Evolutionary conservation across 73 alveolate genomes (phyloP).

Genomic region (Paramecium primaurelia): DNA sequence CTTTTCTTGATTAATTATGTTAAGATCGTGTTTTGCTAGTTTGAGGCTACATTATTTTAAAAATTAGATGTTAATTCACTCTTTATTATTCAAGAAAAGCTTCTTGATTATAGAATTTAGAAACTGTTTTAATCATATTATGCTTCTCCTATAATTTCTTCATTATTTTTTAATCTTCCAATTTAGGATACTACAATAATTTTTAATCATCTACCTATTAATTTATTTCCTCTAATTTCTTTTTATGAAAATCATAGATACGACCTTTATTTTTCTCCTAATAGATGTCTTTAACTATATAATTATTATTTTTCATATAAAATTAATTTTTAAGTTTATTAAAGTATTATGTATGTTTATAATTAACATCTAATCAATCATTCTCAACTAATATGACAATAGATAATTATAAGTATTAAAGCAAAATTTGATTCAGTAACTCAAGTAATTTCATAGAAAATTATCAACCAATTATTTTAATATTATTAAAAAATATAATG

Average conservation of each 20-base stretch:
- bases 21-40: neutral
- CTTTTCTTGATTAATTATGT: neutral
- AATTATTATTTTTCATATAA: neutral
- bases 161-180: slow-evolving; percentile 9
- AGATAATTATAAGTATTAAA: neutral
- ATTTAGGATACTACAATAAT: neutral
- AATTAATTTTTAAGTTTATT: neutral
- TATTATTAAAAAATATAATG: neutral
- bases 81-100: neutral
- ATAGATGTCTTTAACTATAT: neutral
- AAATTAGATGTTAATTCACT: neutral
- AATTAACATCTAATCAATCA: neutral
- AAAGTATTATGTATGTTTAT: neutral
- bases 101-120: slow-evolving; percentile 1
- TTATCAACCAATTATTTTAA: neutral
- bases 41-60: neutral
- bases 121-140: neutral
- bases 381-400: neutral
- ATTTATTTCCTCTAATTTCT: slow-evolving; percentile 29
- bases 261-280: slow-evolving; percentile 3
- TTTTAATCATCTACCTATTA: neutral
- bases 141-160: neutral
- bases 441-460: neutral
- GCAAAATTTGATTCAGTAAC: neutral
- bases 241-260: neutral